A percentile compares a stretch with the other conserved stretches of the same genome.
Evolutionary conservation across 106 monocot species (phyloP).

Genomic region (Gastrodia elata): DNA sequence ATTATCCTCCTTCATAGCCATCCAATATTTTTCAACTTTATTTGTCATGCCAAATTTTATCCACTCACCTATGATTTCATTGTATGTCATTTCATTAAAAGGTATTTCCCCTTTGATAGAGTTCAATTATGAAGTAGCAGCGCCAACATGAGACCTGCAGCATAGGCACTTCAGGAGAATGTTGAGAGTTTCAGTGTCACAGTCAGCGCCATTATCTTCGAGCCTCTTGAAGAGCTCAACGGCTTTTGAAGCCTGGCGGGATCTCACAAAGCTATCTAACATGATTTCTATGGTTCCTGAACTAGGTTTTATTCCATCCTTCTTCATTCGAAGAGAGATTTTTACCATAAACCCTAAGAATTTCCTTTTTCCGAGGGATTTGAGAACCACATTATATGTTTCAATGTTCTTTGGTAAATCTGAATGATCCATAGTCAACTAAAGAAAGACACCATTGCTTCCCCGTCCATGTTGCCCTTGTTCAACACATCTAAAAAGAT

Average conservation of each 20-base stretch:
- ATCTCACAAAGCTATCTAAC: constrained; percentile 48
- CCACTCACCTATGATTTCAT: constrained; percentile 74
- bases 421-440: constrained; percentile 53
- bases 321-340: constrained; percentile 41
- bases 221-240: constrained; percentile 45
- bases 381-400: constrained; percentile 51
- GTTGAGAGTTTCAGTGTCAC: constrained; percentile 31
- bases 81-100: constrained; percentile 33
- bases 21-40: constrained; percentile 45
- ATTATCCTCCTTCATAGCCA: constrained; percentile 44
- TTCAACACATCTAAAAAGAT: constrained; percentile 55
- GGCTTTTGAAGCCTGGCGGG: constrained; percentile 44
- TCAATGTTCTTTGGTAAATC: constrained; percentile 19
- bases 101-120: constrained; percentile 35
- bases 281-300: constrained; percentile 40
- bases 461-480: constrained; percentile 53
- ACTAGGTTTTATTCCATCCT: constrained; percentile 35
- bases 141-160: constrained; percentile 51
- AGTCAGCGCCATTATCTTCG: constrained; percentile 37
- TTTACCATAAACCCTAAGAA: constrained; percentile 54
- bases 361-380: constrained; percentile 63
- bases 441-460: constrained; percentile 64
- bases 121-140: constrained; percentile 46
- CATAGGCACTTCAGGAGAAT: constrained; percentile 53
- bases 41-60: constrained; percentile 61